These are phyloP conservation scores for Colletotrichum filicis DNA, from an alignment of 2,329 filamentous ascomycete genomes.

Conservation along the genomic window DNA sequence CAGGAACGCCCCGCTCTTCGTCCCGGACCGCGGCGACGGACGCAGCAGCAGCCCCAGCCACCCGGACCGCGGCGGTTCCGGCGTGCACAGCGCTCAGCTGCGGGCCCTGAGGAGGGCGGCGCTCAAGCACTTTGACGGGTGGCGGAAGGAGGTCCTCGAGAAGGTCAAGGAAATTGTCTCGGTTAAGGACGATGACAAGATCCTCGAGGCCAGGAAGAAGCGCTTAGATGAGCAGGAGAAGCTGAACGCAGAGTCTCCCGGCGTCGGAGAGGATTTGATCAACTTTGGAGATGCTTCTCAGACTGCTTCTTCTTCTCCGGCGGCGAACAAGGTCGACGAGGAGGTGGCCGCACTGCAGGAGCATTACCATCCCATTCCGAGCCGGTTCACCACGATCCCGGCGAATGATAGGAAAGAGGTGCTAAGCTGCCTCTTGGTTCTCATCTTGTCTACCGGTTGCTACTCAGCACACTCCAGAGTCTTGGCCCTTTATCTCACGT, in stretches of 20 bases:
- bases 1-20: slow-evolving; percentile 37
- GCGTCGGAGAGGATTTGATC: slow-evolving; percentile 53
- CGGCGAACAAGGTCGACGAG: slow-evolving; percentile 44
- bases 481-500: slow-evolving; percentile 74
- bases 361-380: slow-evolving; percentile 64
- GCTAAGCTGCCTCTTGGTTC: slow-evolving; percentile 75
- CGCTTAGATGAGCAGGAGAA: slow-evolving; percentile 55
- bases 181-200: slow-evolving; percentile 58
- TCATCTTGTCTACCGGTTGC: slow-evolving; percentile 77
- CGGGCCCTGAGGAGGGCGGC: slow-evolving; percentile 60
- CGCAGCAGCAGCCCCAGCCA: slow-evolving; percentile 31
- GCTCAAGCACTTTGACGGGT: slow-evolving; percentile 79
- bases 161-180: slow-evolving; percentile 76
- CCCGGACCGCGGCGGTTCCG: slow-evolving; percentile 29
- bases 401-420: slow-evolving; percentile 70
- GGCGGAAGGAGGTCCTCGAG: slow-evolving; percentile 77
- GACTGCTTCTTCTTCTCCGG: slow-evolving; percentile 3
- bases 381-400: slow-evolving; percentile 66
- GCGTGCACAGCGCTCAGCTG: slow-evolving; percentile 38
- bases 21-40: slow-evolving; percentile 27
- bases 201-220: slow-evolving; percentile 57
- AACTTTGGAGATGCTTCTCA: slow-evolving; percentile 48
- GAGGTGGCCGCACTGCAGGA: slow-evolving; percentile 58
- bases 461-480: slow-evolving; percentile 81
- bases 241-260: slow-evolving; percentile 46